Evolutionary conservation across 2,329 filamentous ascomycete species (phyloP), one percentile per base, ranked within the genome.

Genomic region (Penicillium sp.): DNA sequence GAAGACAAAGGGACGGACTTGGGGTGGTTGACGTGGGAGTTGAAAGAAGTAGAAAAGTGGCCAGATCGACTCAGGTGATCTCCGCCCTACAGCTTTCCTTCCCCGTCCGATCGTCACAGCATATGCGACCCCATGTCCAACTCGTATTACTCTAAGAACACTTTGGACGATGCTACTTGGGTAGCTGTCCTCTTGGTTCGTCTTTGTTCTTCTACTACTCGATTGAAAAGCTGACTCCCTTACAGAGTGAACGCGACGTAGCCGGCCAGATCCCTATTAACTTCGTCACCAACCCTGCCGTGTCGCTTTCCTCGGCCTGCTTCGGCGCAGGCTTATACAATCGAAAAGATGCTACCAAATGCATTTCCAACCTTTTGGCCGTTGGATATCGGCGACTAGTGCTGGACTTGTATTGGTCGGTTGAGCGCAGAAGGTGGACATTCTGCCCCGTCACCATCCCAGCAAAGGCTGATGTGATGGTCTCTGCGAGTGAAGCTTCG

Each of bases 341-440:
- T 54, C 72, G 77, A 58, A 65, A 70, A 25, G 72, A 72, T 3
- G 74, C 77, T 13, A 71, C 71, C 32, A 75, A 72, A 63, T 87
- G 83, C 66, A 69, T 86, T 31, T 84, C 81, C 4, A 84, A 85
- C 63, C 71, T 87, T 1, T 69, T 87, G 25, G 76, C 78, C 0
- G 67, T 77, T n/a, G 81, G 81, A 4, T 84, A 82, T 58, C 74
- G 77, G 33, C 74, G 79, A 39, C 73, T 85, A 40, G 67, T 79
- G 38, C 66, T 84, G 25, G 83, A 87, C 63, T 58, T 84, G 10
- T 86, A 83, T 60, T 87, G 83, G 83, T 82, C 85, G 55, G 60
- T 74, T 23, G 72, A 68, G 27, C 73, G 76, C 25, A 67, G 66
- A 28, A 62, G 72, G 35, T 86, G 83, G 81, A 79, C 73, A 43